phyloP scores from a whole-genome alignment of 2,329 filamentous ascomycete genomes.

The Hymenoscyphus scutula region DNA sequence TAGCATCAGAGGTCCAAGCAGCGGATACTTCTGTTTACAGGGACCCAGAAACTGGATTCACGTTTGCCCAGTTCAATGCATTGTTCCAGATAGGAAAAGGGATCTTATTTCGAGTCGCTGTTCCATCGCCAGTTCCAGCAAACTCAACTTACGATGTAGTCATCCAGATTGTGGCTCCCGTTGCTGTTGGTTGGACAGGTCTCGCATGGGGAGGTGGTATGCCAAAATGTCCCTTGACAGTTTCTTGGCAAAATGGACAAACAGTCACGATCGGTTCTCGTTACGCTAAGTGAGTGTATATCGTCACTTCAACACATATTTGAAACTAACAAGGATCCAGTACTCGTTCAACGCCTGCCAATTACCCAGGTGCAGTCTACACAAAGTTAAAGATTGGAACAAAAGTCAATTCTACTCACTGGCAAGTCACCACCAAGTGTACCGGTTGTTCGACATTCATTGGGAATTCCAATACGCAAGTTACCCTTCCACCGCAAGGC shows the following conservation, averaged over 20 bases:
- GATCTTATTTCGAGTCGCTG: slow-evolving; percentile 17
- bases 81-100: slow-evolving; percentile 11
- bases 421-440: slow-evolving; percentile 21
- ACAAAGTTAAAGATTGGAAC: slow-evolving; percentile 18
- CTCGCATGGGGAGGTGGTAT: slow-evolving; percentile 22
- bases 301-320: not conserved
- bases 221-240: slow-evolving; percentile 17
- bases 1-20: slow-evolving; percentile 7
- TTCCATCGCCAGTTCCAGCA: slow-evolving; percentile 13
- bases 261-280: slow-evolving; percentile 14
- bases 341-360: slow-evolving; percentile 6
- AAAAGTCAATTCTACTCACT: slow-evolving; percentile 19
- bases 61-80: slow-evolving; percentile 16
- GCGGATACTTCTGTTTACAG: slow-evolving; percentile 15
- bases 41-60: slow-evolving; percentile 21
- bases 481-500: slow-evolving; percentile 11
- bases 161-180: slow-evolving; percentile 19
- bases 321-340: not conserved
- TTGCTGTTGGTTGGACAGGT: slow-evolving; percentile 19
- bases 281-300: slow-evolving; percentile 16
- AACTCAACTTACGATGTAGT: slow-evolving; percentile 18
- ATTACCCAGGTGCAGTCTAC: slow-evolving; percentile 15
- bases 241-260: slow-evolving; percentile 17
- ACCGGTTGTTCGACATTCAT: slow-evolving; percentile 19
- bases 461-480: not conserved